Base-by-base conservation (phyloP, 768 basidiomycete species). In the Podaxis sp. region DNA sequence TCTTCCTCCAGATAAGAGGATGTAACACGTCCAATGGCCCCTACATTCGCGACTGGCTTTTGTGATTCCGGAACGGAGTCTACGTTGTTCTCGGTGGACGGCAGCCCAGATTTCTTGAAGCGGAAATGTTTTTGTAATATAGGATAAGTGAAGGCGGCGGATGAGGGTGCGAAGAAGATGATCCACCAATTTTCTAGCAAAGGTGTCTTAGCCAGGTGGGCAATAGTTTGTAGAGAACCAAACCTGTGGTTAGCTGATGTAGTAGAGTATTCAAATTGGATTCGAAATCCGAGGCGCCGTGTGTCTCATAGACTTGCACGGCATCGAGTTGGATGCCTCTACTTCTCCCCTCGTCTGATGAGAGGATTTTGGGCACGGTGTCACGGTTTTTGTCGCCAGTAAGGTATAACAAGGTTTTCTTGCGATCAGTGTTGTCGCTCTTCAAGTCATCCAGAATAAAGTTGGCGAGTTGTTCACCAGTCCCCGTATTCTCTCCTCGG, bases 301-400 rank as follows among this genome's bases (percentile, higher is more conserved):
- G 79, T 36, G 93, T 94, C 67, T 78, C 80, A 68, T 95, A 95
- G 8, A 91, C 91, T 70, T 89, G 83, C 11, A 93, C 67, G 12
- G 78, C 63, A 3, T 79, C 75, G 33, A 90, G 70, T 37, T 67
- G 66, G 1, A 91, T 70, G 1, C 78, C 78, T 0, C 75, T 81
- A 0, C 76, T 76, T 0, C 65, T 61, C 4, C 2, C 54, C n/a
- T 49, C 37, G 6, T 56, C 22, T 2, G 54, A 40, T 12, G 48
- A 56, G 40, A 95, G 75, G 8, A 87, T 78, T 15, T 65, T 75
- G 0, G 84, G 75, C 1, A 95, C 73, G 0, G 84, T 87, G 65
- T 93, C 90, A 17, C 85, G 79, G 63, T 91, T 93, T 78, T 95
- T 96, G 80, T 95, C 94, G 22, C 93, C 93, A 11, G 87, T 91